These are phyloP conservation scores for Apium graveolens DNA, from an alignment of 129 eudicot genomes.

Conservation along the genomic window DNA sequence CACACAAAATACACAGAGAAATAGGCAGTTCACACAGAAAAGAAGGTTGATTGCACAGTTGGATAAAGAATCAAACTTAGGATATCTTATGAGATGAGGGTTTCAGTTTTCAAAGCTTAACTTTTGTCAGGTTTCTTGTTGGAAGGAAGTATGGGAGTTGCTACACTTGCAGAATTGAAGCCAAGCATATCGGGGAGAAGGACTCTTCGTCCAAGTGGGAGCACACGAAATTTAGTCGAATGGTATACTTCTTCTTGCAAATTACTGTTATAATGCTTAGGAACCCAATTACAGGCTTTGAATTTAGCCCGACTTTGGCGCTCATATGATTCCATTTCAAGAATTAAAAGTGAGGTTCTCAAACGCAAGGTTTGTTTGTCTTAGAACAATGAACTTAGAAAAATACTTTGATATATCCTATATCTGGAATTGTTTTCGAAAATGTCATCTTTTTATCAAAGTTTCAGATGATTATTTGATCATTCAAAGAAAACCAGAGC, in stretches of 20 bases:
- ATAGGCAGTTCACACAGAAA: conserved; percentile 2
- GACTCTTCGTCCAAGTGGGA: conserved; percentile 70
- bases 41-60: conserved; percentile 2
- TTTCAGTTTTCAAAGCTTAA: conserved; percentile 1
- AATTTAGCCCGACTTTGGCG: background rate
- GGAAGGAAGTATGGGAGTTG: conserved; percentile 64
- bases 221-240: conserved; percentile 63
- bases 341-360: background rate
- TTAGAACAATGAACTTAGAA: no score
- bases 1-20: conserved; percentile 25
- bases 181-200: conserved; percentile 91
- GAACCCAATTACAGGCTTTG: background rate
- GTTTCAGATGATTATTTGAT: background rate
- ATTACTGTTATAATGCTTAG: background rate
- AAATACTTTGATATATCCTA: no score
- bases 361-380: background rate
- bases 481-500: background rate
- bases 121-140: conserved; percentile 1
- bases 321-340: background rate
- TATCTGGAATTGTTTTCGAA: background rate
- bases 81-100: background rate
- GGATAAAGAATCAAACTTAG: background rate
- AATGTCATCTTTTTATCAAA: background rate
- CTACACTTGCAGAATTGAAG: conserved; percentile 69
- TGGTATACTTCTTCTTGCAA: conserved; percentile 43